Evolutionary conservation across 2,329 filamentous ascomycete species (phyloP).

Genomic region (Penicillium psychrosexuale): DNA sequence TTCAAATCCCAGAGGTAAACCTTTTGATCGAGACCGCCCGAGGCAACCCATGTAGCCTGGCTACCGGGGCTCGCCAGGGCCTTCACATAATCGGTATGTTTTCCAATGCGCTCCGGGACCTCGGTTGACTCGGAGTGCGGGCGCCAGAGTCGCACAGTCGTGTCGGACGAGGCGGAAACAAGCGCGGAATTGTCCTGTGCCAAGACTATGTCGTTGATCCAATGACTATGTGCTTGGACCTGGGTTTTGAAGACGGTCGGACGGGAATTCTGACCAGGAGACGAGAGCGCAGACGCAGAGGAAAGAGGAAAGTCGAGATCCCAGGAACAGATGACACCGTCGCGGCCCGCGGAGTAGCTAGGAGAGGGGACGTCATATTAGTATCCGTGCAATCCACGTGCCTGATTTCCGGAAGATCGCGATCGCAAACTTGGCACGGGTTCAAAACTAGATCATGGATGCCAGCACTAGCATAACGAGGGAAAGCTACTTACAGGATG

Average conservation of each 20-base stretch:
- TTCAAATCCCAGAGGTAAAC: conserved; percentile 92
- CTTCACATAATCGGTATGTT: conserved; percentile 96
- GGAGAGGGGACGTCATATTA: conserved; percentile 19
- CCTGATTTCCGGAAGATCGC: not conserved
- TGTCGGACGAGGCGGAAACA: conserved; percentile 88
- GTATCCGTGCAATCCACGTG: conserved; percentile 16
- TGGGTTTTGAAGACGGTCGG: conserved; percentile 59
- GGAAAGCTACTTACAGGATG: conserved; percentile 66
- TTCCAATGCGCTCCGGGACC: conserved; percentile 76
- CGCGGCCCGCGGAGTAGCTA: conserved; percentile 92
- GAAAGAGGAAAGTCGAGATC: conserved; percentile 56
- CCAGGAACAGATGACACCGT: conserved; percentile 96
- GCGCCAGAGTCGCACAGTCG: conserved; percentile 89
- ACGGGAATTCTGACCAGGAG: conserved; percentile 26
- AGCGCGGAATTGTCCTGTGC: conserved; percentile 74
- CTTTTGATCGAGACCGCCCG: conserved; percentile 87
- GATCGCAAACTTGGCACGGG: not conserved
- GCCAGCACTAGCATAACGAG: not conserved
- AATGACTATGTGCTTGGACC: conserved; percentile 84
- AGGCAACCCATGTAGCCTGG: conserved; percentile 81
- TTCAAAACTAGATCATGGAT: not conserved
- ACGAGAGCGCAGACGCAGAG: conserved; percentile 23
- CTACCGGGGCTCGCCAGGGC: conserved; percentile 75
- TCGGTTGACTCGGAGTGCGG: conserved; percentile 63
- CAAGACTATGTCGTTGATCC: conserved; percentile 89